Evolutionary conservation across 345 rosid genomes (phyloP), one percentile per base, ranked within the genome.

Genomic region (Toxicodendron radicans): DNA sequence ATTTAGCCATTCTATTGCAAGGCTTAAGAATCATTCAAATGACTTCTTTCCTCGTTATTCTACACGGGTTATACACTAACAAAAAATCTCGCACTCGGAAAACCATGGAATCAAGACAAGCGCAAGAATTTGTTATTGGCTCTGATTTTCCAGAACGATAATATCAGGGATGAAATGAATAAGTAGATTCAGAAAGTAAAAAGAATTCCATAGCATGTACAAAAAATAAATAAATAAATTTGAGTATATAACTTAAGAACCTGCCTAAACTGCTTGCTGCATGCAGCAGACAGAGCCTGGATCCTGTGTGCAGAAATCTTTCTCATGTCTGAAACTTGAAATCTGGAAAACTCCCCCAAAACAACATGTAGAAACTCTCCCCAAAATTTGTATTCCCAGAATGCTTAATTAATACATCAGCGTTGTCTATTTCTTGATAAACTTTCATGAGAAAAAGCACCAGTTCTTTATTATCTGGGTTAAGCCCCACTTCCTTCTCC

Each of bases 191-290:
- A 6, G 14, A 38, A 27, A 45, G 67, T 8, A 67, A 41, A 2
- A 10, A 63, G 46, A 35, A 35, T 38, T 13, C 7, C 18, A 56
- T 17, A 41, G 20, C 27, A 63, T 21, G 24, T 4, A 52, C 17
- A 75, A 72, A 53, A 76, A 74, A 49, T 49, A n/a, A n/a, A n/a
- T n/a, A n/a, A n/a, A n/a, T n/a, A n/a, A n/a, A n/a, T n/a, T n/a
- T n/a, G n/a, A n/a, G n/a, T 27, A 71, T 62, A 81, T 46, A 82
- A 79, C 80, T 75, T 79, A 82, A 91, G 90, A 88, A 91, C 99
- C 99, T 95, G 98, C 97, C 97, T 93, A 90, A 81, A 84, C 86
- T 88, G 98, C 97, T 84, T 87, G 88, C 78, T 84, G 91, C 88
- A 82, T 60, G 94, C 85, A 71, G 92, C 75, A 78, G 90, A 88